Conservation (phyloP, 345 rosid genomes). For the Cardamine occulta region DNA sequence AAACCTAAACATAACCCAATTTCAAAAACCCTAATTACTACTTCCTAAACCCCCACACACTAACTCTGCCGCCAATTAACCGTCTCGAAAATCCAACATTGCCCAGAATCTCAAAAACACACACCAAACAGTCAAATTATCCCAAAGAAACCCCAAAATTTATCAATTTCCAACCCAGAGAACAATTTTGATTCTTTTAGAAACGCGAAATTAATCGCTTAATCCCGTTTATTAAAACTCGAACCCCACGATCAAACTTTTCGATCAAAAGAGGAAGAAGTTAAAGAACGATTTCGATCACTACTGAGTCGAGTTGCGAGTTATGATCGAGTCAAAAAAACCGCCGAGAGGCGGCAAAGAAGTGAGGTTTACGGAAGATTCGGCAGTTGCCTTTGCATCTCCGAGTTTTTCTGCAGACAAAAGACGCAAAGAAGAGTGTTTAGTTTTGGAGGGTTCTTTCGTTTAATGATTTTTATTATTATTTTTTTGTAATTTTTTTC, state of each 20-base stretch:
- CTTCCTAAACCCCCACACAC: constrained; percentile 38
- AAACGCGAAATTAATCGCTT: constrained; percentile 29
- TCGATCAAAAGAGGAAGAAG: neutral
- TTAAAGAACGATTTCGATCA: constrained; percentile 25
- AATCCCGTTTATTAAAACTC: constrained; percentile 21
- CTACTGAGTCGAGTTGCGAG: constrained; percentile 26
- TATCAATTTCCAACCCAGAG: constrained; percentile 12
- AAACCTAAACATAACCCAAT: constrained; percentile 36
- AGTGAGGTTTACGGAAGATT: constrained; percentile 36
- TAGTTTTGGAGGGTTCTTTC: constrained; percentile 39
- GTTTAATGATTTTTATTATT: constrained; percentile 23
- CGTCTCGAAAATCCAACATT: constrained; percentile 73
- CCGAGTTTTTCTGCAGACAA: constrained; percentile 40
- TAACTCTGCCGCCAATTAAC: constrained; percentile 34
- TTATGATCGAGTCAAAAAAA: constrained; percentile 10
- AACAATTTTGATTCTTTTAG: neutral
- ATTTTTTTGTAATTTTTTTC: neutral
- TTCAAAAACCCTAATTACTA: constrained; percentile 21
- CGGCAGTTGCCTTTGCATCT: constrained; percentile 37
- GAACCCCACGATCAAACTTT: constrained; percentile 34
- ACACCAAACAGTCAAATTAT: constrained; percentile 5
- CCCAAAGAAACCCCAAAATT: neutral
- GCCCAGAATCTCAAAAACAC: constrained; percentile 32
- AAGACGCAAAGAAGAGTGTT: constrained; percentile 42
- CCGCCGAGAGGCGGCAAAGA: constrained; percentile 22